These are phyloP conservation scores for Evernia prunastri DNA, from an alignment of 495 filamentous ascomycete genomes.

Conservation along the genomic window DNA sequence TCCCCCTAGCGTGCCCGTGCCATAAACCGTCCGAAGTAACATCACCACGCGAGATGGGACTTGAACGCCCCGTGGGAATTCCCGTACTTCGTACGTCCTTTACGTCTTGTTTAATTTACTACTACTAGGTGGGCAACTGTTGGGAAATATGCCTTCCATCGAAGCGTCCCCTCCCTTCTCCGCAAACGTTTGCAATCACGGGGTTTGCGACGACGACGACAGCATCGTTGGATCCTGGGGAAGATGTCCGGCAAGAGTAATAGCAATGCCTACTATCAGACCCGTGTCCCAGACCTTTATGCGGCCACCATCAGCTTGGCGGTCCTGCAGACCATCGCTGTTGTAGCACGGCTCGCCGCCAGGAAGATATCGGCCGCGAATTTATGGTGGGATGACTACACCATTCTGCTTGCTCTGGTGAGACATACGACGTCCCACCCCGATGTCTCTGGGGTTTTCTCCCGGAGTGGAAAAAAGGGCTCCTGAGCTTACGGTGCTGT, in stretches of 20 bases:
- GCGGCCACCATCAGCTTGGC: conserved; percentile 14
- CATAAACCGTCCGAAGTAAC: too few species aligned
- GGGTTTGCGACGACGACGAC: not conserved
- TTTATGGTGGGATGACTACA: conserved; percentile 40
- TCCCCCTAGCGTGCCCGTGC: too few species aligned
- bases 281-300: conserved; percentile 5
- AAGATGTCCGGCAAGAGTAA: not conserved
- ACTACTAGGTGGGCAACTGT: too few species aligned
- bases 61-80: too few species aligned
- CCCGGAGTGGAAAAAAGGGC: too few species aligned
- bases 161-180: not conserved
- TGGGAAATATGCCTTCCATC: not conserved
- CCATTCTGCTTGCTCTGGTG: conserved; percentile 30
- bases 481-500: not conserved
- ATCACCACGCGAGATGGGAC: too few species aligned
- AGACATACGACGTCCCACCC: not conserved
- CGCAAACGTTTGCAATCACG: not conserved
- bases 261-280: conserved; percentile 12
- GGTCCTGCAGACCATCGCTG: conserved; percentile 32
- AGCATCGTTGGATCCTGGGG: too few species aligned
- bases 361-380: conserved; percentile 29
- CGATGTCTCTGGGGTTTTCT: too few species aligned
- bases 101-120: too few species aligned
- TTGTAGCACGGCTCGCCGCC: conserved; percentile 30
- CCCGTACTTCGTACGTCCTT: too few species aligned